These are phyloP conservation scores for Cinnamomum micranthum DNA, from an alignment of 164 flowering plant species.

Conservation along the genomic window DNA sequence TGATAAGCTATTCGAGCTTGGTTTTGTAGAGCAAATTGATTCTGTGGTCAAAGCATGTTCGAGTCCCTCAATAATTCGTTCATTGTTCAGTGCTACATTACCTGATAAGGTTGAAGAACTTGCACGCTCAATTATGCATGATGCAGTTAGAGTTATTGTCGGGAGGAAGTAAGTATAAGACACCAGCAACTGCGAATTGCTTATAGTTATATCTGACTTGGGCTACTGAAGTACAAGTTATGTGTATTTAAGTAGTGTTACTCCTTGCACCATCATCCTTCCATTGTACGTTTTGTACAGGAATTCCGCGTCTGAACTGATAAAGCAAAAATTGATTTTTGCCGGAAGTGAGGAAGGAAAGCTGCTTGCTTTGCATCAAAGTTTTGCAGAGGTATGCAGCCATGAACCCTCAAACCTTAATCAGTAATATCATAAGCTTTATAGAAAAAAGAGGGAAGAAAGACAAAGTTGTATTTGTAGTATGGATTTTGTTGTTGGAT, in stretches of 20 bases:
- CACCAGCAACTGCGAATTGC: background rate
- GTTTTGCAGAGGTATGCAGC: conserved; percentile 71
- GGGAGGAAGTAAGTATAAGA: conserved; percentile 79
- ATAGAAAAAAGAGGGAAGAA: background rate
- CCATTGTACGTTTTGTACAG: conserved; percentile 30
- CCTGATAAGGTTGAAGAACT: conserved; percentile 95
- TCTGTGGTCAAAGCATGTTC: conserved; percentile 89
- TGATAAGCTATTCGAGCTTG: conserved; percentile 91
- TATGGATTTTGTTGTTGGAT: background rate
- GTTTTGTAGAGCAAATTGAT: conserved; percentile 85
- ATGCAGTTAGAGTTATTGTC: conserved; percentile 89
- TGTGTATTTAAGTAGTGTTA: background rate
- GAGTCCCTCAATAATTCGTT: conserved; percentile 79
- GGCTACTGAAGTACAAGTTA: background rate
- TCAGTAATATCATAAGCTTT: background rate
- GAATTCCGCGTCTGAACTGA: conserved; percentile 79
- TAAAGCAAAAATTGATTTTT: conserved; percentile 80
- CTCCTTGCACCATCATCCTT: background rate
- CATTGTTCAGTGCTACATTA: conserved; percentile 91
- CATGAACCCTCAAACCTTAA: background rate
- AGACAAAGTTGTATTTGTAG: background rate
- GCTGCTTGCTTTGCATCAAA: conserved; percentile 87
- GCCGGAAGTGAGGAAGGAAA: conserved; percentile 96
- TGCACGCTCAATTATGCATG: conserved; percentile 96
- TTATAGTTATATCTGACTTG: background rate